Evolutionary conservation across 2,329 filamentous ascomycete species (phyloP).

Genomic region (Fusarium burgessii): DNA sequence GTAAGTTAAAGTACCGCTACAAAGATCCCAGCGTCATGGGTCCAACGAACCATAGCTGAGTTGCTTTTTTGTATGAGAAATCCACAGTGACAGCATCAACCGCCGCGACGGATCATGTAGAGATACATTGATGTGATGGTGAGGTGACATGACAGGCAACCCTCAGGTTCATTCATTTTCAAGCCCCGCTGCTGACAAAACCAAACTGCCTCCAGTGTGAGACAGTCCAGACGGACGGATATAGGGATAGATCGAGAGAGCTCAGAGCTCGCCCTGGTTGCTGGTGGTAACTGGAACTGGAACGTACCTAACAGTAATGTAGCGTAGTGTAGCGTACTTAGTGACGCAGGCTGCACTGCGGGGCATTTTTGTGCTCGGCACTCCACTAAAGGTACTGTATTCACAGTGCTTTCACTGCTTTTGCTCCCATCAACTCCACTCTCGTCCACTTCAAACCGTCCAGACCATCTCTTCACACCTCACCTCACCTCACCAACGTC

Average conservation of each 20-base stretch:
- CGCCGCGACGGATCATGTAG: slow-evolving; percentile 18
- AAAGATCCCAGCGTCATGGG: slow-evolving; percentile 37
- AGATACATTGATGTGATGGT: slow-evolving; percentile 25
- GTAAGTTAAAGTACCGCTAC: slow-evolving; percentile 31
- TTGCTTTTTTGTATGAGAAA: slow-evolving; percentile 11
- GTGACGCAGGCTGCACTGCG: slow-evolving; percentile 32
- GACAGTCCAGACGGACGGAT: not conserved
- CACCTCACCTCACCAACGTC: slow-evolving; percentile 47
- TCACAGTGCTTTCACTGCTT: slow-evolving; percentile 24
- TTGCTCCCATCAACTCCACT: slow-evolving; percentile 34
- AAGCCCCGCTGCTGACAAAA: slow-evolving; percentile 41
- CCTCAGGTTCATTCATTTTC: not conserved
- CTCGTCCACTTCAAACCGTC: slow-evolving; percentile 22
- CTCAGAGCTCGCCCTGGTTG: slow-evolving; percentile 20
- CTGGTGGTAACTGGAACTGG: slow-evolving; percentile 28
- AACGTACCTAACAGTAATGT: not conserved
- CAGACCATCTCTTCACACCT: slow-evolving; percentile 40
- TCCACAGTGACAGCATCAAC: slow-evolving; percentile 28
- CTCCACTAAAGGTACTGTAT: slow-evolving; percentile 38
- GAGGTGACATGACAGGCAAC: slow-evolving; percentile 15
- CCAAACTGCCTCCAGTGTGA: slow-evolving; percentile 20
- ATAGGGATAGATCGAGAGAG: slow-evolving; percentile 15
- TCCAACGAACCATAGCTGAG: slow-evolving; percentile 8
- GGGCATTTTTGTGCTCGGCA: slow-evolving; percentile 24
- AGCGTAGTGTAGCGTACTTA: not conserved